These are phyloP conservation scores for Penicillium sp. DNA, from an alignment of 2,329 filamentous ascomycete genomes.

Conservation along the genomic window DNA sequence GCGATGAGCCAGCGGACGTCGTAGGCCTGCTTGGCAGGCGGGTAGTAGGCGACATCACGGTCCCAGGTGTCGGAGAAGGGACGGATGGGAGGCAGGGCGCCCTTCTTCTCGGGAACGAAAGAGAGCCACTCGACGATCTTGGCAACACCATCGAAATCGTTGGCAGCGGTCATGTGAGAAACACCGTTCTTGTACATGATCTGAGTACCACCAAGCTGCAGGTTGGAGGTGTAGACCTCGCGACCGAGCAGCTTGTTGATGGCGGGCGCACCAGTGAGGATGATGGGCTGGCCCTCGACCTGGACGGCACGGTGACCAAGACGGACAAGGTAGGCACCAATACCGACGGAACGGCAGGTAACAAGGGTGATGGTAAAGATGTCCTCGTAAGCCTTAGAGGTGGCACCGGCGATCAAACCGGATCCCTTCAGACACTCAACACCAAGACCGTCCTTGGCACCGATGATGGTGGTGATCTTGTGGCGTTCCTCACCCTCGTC, in stretches of 20 bases:
- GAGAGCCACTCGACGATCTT: conserved; percentile 99
- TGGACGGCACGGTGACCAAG: conserved; percentile 98
- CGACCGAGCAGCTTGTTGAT: conserved; percentile 98
- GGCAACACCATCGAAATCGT: conserved; percentile 96
- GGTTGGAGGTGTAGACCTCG: conserved; percentile 98
- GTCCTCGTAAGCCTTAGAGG: conserved; percentile 95
- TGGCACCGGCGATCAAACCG: conserved; percentile 96
- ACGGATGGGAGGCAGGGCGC: conserved; percentile 88
- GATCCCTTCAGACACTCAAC: conserved; percentile 97
- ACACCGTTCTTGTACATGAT: conserved; percentile 99
- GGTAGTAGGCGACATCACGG: conserved; percentile 82
- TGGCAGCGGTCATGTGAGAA: conserved; percentile 96
- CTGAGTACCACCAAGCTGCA: conserved; percentile 99
- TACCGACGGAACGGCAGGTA: conserved; percentile 97
- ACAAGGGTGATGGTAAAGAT: conserved; percentile 98
- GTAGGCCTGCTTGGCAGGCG: conserved; percentile 80
- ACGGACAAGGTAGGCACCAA: conserved; percentile 97
- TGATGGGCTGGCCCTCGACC: conserved; percentile 98
- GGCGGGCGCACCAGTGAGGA: conserved; percentile 93
- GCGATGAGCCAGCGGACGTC: conserved; percentile 93
- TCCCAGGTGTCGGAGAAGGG: conserved; percentile 88
- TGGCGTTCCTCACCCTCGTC: conserved; percentile 89
- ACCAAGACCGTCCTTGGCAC: conserved; percentile 92
- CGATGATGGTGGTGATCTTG: conserved; percentile 92
- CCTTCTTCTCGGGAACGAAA: conserved; percentile 94